Base-by-base conservation (phyloP, 176 grass and related monocot genomes). In the Avena insularis region DNA sequence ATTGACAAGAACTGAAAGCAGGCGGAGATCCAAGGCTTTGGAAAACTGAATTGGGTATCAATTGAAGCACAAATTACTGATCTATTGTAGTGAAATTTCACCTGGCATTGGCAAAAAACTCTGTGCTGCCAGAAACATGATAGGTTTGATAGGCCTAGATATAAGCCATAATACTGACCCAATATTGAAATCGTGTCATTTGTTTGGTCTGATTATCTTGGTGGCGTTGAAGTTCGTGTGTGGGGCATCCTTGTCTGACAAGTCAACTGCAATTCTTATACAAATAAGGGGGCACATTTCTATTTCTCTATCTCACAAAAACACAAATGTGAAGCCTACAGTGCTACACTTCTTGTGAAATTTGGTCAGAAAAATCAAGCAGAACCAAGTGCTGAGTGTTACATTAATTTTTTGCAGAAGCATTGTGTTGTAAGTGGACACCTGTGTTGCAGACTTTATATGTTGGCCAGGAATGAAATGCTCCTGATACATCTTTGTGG, bases 91-190 rank as follows among this genome's bases (percentile, higher is more conserved):
- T 90, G 66, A 70, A 85, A 88, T 53, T 94, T 82, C 77, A 84
- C 57, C n/a, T 86, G 72, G 13, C 75, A 90, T 50, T 31, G 60
- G 36, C 45, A 81, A 87, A 72, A 91, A 91, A 54, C 79, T 79
- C 80, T 60, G 46, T 67, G 53, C 84, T 56, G 71, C 87, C 53
- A 61, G 87, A 78, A 87, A 89, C 80, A 82, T 78, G 84, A 87
- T 91, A 82, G 36, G 70, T 66, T 81, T 50, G 15, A 63, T 66
- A 63, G 43, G 4, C 40, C 61, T 19, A 81, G 59, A 49, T 21
- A 65, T 31, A 46, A 36, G 21, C 9, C 23, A 80, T 80, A 25
- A 65, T 65, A 62, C 45, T 80, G 46, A 61, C 16, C 14, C 29
- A 31, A 14, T 48, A 49, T 81, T 65, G 5, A 65, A 19, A 10